phyloP scores from a whole-genome alignment of 768 basidiomycete species.

The Kwoniella europaea region DNA sequence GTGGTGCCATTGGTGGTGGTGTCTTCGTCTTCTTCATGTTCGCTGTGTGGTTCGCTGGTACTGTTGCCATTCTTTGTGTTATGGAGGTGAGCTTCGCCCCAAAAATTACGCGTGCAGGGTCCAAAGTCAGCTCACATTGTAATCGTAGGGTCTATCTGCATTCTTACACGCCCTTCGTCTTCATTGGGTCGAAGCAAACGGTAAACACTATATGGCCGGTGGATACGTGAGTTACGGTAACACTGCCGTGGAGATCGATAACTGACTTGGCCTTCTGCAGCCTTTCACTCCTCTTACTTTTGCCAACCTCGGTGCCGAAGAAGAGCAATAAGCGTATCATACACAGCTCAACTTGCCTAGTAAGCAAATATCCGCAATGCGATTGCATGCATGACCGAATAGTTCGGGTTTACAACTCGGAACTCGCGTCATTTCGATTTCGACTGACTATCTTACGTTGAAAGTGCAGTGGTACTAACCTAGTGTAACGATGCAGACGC shows the following conservation, averaged over 20 bases:
- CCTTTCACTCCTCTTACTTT: constrained; percentile 58
- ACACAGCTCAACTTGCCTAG: neutral
- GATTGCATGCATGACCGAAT: neutral
- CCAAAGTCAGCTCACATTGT: neutral
- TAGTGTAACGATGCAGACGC: constrained; percentile 9
- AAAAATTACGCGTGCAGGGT: neutral
- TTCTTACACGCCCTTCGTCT: constrained; percentile 94
- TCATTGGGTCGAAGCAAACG: constrained; percentile 98
- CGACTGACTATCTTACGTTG: constrained; percentile 4
- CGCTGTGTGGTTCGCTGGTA: constrained; percentile 81
- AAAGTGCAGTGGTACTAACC: neutral
- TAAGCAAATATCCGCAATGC: neutral
- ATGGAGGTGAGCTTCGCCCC: constrained; percentile 80
- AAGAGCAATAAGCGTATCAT: constrained; percentile 31
- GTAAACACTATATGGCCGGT: constrained; percentile 89
- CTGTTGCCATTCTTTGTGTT: constrained; percentile 79
- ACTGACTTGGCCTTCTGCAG: constrained; percentile 36
- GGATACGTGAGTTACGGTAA: constrained; percentile 64
- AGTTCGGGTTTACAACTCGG: neutral
- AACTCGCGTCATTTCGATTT: constrained; percentile 1
- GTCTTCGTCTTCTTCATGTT: constrained; percentile 70
- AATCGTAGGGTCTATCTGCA: constrained; percentile 80
- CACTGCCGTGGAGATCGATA: neutral
- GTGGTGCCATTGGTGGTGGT: constrained; percentile 59
- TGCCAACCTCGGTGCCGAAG: constrained; percentile 50